Evolutionary conservation across 805 yeast genomes (phyloP).

Genomic region (Huiozyma sinensis): DNA sequence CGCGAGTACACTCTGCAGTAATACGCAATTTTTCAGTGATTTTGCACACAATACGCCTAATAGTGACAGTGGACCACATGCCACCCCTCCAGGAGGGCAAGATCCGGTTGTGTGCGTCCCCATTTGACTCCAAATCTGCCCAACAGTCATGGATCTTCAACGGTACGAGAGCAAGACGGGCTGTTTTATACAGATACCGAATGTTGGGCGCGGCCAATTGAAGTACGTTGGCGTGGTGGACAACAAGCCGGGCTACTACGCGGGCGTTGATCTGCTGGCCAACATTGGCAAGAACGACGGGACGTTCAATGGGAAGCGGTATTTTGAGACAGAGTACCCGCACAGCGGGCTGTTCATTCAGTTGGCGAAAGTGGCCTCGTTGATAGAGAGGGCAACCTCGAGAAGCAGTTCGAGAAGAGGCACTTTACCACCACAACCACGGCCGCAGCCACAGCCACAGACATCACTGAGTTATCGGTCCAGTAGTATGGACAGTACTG

Average conservation of each 20-base stretch:
- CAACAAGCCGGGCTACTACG: conserved; percentile 65
- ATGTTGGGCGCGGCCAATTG: conserved; percentile 57
- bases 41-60: too few relatives aligned
- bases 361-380: conserved; percentile 34
- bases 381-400: conserved; percentile 6
- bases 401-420: conserved; percentile 9
- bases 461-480: neutral
- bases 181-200: conserved; percentile 42
- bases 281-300: conserved; percentile 78
- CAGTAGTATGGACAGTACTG: conserved; percentile 11
- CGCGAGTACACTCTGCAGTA: too few relatives aligned
- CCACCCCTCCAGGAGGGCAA: too few relatives aligned
- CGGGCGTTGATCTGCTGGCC: conserved; percentile 74
- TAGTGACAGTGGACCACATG: too few relatives aligned
- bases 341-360: conserved; percentile 68
- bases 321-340: conserved; percentile 55
- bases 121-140: neutral
- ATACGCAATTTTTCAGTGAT: too few relatives aligned
- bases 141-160: conserved; percentile 2
- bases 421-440: conserved; percentile 3
- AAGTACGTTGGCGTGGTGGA: conserved; percentile 64
- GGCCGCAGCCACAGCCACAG: neutral
- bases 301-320: conserved; percentile 56
- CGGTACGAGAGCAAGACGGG: conserved; percentile 22
- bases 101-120: too few relatives aligned